Evolutionary conservation across 2,329 filamentous ascomycete genomes (phyloP).

Genomic region (Endoconidiophora laricicola): DNA sequence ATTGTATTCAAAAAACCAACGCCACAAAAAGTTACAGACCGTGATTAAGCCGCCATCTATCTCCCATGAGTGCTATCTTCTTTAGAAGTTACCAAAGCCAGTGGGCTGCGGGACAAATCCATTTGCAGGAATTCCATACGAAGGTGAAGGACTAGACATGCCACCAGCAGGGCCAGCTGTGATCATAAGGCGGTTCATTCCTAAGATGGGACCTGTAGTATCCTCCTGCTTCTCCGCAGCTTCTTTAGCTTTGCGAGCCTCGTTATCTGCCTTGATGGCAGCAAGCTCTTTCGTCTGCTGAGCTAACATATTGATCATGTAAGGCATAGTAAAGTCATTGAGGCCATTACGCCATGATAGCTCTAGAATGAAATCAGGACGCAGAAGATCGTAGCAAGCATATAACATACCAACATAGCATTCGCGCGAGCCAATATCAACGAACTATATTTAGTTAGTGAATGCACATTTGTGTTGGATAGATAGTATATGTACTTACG

Average conservation of each 20-base stretch:
- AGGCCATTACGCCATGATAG: constrained; percentile 93
- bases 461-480: constrained; percentile 7
- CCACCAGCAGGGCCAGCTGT: constrained; percentile 63
- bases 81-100: constrained; percentile 45
- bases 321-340: constrained; percentile 96
- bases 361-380: constrained; percentile 82
- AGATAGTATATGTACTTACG: constrained; percentile 43
- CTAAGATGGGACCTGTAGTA: constrained; percentile 84
- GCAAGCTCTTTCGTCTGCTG: constrained; percentile 82
- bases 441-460: constrained; percentile 50
- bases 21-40: constrained; percentile 8
- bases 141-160: constrained; percentile 34
- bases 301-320: constrained; percentile 96
- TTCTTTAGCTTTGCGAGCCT: constrained; percentile 72
- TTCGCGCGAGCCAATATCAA: constrained; percentile 96
- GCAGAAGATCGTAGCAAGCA: constrained; percentile 92
- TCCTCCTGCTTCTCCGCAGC: constrained; percentile 64
- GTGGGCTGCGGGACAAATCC: constrained; percentile 82
- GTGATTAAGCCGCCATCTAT: constrained; percentile 2
- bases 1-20: constrained; percentile 4
- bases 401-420: constrained; percentile 99
- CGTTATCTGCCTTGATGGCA: constrained; percentile 82
- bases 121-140: constrained; percentile 58
- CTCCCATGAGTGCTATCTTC: neutral
- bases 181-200: constrained; percentile 79